Conservation (phyloP, 2,329 filamentous ascomycete species). For the Phialocephala sp. region DNA sequence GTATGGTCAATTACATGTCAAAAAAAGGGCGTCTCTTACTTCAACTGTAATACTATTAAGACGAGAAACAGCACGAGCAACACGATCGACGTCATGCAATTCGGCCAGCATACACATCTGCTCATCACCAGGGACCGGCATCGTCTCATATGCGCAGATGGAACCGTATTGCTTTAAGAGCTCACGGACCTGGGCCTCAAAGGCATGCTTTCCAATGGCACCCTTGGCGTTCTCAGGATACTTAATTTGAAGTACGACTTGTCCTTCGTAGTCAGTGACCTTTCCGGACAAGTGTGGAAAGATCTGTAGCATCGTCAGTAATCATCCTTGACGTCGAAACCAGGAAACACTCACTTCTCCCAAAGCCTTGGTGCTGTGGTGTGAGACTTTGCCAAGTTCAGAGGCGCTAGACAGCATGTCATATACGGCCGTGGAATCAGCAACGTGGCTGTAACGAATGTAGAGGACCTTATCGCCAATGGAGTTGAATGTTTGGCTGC, state of each 20-base stretch:
- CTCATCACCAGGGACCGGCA: slow-evolving; percentile 49
- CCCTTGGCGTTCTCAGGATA: slow-evolving; percentile 29
- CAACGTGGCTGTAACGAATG: slow-evolving; percentile 35
- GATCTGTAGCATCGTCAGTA: neutral
- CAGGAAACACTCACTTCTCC: neutral
- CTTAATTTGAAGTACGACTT: slow-evolving; percentile 58
- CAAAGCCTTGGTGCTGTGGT: neutral
- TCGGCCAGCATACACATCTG: slow-evolving; percentile 44
- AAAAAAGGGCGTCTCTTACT: neutral
- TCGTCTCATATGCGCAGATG: slow-evolving; percentile 57
- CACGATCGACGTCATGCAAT: slow-evolving; percentile 18
- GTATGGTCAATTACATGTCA: too few species aligned
- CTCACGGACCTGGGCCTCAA: slow-evolving; percentile 48
- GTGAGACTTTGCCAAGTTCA: neutral
- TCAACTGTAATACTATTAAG: slow-evolving; percentile 12
- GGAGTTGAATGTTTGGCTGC: slow-evolving; percentile 20
- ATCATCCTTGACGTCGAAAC: neutral
- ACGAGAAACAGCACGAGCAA: slow-evolving; percentile 11
- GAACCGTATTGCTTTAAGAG: slow-evolving; percentile 53
- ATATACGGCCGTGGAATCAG: slow-evolving; percentile 29
- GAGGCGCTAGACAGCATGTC: neutral
- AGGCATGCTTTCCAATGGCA: slow-evolving; percentile 34
- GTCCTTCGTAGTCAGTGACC: slow-evolving; percentile 56
- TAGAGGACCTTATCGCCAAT: slow-evolving; percentile 29
- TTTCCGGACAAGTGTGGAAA: neutral